phyloP scores from a whole-genome alignment of 2,329 filamentous ascomycete species.

The Stagonosporopsis tanaceti region DNA sequence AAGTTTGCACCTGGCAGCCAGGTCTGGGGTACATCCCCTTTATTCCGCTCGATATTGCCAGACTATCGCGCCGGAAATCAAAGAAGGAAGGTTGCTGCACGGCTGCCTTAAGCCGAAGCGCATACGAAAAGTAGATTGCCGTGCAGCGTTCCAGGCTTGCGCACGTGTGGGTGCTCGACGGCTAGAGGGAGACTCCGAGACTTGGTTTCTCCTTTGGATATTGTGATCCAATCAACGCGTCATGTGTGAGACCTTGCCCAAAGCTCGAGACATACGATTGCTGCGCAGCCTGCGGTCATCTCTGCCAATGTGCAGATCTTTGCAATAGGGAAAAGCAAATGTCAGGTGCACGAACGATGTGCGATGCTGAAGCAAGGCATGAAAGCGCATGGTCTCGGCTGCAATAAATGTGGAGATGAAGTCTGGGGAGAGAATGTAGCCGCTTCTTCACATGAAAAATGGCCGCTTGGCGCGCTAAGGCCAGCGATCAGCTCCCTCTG shows the following conservation, averaged over 20 bases:
- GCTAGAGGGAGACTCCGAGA: conserved; percentile 3
- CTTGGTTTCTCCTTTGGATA: conserved; percentile 5
- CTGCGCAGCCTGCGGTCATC: neutral
- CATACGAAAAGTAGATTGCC: conserved; percentile 4
- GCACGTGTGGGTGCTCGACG: neutral
- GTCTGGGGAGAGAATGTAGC: conserved; percentile 25
- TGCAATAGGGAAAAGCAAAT: conserved; percentile 2
- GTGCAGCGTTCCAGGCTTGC: conserved; percentile 8
- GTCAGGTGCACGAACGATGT: neutral
- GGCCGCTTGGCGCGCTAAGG: conserved; percentile 22
- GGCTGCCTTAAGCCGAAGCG: neutral
- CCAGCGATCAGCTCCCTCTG: conserved; percentile 25
- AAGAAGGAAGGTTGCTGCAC: too few relatives aligned
- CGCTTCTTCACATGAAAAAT: conserved; percentile 36
- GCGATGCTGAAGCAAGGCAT: conserved; percentile 11
- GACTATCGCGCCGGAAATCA: neutral
- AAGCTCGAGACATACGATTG: conserved; percentile 7
- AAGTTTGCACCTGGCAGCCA: neutral
- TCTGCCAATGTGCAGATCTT: neutral
- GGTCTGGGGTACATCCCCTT: neutral
- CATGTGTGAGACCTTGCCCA: conserved; percentile 21
- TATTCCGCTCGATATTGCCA: neutral
- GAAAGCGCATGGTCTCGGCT: conserved; percentile 10
- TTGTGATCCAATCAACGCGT: conserved; percentile 20
- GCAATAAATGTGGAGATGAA: conserved; percentile 19